Evolutionary conservation across 768 basidiomycete genomes (phyloP).

Genomic region (Zangia roseola): DNA sequence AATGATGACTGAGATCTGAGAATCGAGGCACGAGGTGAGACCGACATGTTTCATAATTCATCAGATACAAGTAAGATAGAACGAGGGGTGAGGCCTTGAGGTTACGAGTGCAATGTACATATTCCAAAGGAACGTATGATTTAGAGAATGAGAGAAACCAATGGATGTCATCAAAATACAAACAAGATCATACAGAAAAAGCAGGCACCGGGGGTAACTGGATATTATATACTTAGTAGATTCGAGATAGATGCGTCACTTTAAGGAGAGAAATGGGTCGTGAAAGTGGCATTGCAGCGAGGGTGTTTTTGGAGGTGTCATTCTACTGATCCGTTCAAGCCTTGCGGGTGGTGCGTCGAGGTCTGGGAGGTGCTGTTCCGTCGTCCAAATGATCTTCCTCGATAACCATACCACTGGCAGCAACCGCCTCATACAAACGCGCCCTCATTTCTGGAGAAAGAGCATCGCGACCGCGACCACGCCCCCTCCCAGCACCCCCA

Average conservation of each 20-base stretch:
- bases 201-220: slow-evolving; percentile 10
- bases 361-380: slow-evolving; percentile 20
- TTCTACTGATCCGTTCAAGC: slow-evolving; percentile 4
- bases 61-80: slow-evolving; percentile 18
- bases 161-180: slow-evolving; percentile 15
- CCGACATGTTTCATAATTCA: slow-evolving; percentile 1
- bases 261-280: neutral
- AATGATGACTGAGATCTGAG: too few species aligned
- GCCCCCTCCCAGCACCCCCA: slow-evolving; percentile 19
- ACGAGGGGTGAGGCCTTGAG: slow-evolving; percentile 13
- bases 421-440: slow-evolving; percentile 25
- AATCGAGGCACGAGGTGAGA: neutral
- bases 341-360: slow-evolving; percentile 34
- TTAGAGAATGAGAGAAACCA: neutral
- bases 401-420: slow-evolving; percentile 27
- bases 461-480: slow-evolving; percentile 20
- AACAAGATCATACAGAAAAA: slow-evolving; percentile 5
- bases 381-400: slow-evolving; percentile 30
- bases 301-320: neutral
- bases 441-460: slow-evolving; percentile 10
- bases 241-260: slow-evolving; percentile 1
- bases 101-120: neutral
- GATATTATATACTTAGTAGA: slow-evolving; percentile 3
- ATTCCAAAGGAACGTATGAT: slow-evolving; percentile 12
- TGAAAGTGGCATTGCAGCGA: neutral